A percentile compares a stretch with the other conserved stretches of the same genome.
These are phyloP conservation scores for Xylaria arbuscula DNA, from an alignment of 2,329 filamentous ascomycete species.

Conservation along the genomic window DNA sequence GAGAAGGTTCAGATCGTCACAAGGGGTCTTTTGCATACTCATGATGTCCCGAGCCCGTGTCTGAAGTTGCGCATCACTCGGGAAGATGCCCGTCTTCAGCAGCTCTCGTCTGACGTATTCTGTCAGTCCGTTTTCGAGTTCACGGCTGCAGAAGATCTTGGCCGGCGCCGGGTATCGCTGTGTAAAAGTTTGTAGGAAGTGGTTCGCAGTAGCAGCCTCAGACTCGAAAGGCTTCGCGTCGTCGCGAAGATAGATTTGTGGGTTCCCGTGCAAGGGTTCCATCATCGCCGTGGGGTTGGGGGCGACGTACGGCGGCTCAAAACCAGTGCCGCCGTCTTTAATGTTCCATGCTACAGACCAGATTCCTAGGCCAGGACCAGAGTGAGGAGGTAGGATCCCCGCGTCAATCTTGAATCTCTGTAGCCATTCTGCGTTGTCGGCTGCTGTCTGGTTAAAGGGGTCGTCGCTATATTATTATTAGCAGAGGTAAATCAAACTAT, in stretches of 20 bases:
- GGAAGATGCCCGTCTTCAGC: conserved; percentile 55
- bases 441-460: conserved; percentile 72
- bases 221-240: conserved; percentile 57
- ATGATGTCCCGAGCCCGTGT: conserved; percentile 62
- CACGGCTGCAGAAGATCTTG: conserved; percentile 67
- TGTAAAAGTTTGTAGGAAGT: conserved; percentile 59
- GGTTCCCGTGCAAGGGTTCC: conserved; percentile 50
- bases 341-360: conserved; percentile 58
- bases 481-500: background rate
- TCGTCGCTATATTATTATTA: conserved; percentile 60
- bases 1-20: conserved; percentile 65
- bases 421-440: conserved; percentile 73
- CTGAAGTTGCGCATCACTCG: conserved; percentile 60
- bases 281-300: conserved; percentile 54
- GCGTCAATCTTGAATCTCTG: conserved; percentile 69
- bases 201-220: conserved; percentile 58
- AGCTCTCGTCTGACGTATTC: conserved; percentile 60
- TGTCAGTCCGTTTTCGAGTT: conserved; percentile 66
- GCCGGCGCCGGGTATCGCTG: conserved; percentile 60
- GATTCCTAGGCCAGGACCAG: conserved; percentile 62
- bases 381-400: conserved; percentile 61
- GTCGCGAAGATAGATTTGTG: conserved; percentile 51
- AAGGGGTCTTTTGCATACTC: conserved; percentile 59
- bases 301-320: conserved; percentile 65
- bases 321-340: conserved; percentile 64